A percentile compares a stretch with the other conserved stretches of the same genome.
phyloP scores from a whole-genome alignment of 176 grass and related monocot species.

The Saccharum spontaneum region DNA sequence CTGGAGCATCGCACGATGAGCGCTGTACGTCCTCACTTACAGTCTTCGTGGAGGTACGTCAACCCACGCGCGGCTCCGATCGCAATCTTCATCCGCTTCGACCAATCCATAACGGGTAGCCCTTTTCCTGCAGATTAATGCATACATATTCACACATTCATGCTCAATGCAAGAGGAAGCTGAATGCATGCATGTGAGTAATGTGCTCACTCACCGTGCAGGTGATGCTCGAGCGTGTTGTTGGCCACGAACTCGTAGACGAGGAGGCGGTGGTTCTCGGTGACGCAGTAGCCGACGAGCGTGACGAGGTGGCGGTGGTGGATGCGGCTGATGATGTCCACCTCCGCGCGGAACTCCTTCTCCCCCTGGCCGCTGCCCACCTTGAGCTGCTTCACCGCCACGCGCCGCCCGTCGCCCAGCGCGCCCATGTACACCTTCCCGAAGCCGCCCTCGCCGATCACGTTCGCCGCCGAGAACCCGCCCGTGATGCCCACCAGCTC shows the following conservation, averaged over 20 bases:
- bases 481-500: conserved; percentile 50
- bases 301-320: conserved; percentile 89
- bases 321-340: conserved; percentile 89
- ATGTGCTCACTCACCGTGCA: conserved; percentile 50
- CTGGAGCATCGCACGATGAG: not conserved
- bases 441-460: conserved; percentile 73
- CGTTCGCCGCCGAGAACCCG: conserved; percentile 47
- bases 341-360: conserved; percentile 69
- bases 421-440: conserved; percentile 61
- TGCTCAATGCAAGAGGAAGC: not conserved
- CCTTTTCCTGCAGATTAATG: conserved; percentile 26
- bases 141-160: too few species aligned
- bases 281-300: conserved; percentile 73
- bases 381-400: conserved; percentile 92
- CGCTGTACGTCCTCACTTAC: conserved; percentile 37
- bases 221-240: conserved; percentile 67
- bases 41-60: conserved; percentile 91
- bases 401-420: conserved; percentile 56
- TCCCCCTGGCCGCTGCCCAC: conserved; percentile 61
- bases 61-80: conserved; percentile 83
- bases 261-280: conserved; percentile 58
- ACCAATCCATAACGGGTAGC: conserved; percentile 67
- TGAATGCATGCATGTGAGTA: too few species aligned
- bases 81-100: conserved; percentile 74
- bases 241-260: conserved; percentile 88